Conservation (phyloP, 495 filamentous ascomycete species). For the Glarea lozoyensis region DNA sequence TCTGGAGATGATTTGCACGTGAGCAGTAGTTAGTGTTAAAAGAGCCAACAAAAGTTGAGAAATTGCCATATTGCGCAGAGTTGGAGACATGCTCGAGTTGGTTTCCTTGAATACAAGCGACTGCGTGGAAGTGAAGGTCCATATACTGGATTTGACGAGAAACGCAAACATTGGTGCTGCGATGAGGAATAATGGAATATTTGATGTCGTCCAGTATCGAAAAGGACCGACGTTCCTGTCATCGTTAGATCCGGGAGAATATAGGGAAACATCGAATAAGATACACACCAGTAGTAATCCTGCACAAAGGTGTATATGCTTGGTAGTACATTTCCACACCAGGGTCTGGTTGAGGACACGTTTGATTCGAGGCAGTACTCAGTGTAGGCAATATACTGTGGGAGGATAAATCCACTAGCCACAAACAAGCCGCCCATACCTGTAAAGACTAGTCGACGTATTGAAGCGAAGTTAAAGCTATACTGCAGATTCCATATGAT, state of each 20-base stretch:
- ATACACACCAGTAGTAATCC: conserved; percentile 71
- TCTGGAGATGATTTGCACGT: conserved; percentile 88
- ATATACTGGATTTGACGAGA: conserved; percentile 50
- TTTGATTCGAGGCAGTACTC: conserved; percentile 49
- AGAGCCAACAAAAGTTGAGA: conserved; percentile 64
- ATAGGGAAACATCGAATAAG: neutral
- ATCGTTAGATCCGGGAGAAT: neutral
- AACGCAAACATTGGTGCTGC: conserved; percentile 71
- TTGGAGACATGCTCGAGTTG: neutral
- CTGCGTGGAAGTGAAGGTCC: too few species aligned
- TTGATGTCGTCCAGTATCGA: conserved; percentile 81
- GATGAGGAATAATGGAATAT: conserved; percentile 80
- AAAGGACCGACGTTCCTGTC: conserved; percentile 78
- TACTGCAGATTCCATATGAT: conserved; percentile 15
- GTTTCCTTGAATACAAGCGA: too few species aligned
- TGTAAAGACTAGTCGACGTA: conserved; percentile 44
- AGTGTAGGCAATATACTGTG: conserved; percentile 68
- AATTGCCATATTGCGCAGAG: conserved; percentile 41
- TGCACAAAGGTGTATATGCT: conserved; percentile 93
- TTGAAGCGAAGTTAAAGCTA: neutral
- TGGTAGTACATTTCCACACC: conserved; percentile 64
- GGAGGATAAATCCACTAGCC: conserved; percentile 54
- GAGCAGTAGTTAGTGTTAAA: conserved; percentile 68
- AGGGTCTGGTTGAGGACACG: conserved; percentile 41
- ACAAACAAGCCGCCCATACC: conserved; percentile 58